These are phyloP conservation scores for Lentinula sp. DNA, from an alignment of 768 basidiomycete species.

Conservation along the genomic window DNA sequence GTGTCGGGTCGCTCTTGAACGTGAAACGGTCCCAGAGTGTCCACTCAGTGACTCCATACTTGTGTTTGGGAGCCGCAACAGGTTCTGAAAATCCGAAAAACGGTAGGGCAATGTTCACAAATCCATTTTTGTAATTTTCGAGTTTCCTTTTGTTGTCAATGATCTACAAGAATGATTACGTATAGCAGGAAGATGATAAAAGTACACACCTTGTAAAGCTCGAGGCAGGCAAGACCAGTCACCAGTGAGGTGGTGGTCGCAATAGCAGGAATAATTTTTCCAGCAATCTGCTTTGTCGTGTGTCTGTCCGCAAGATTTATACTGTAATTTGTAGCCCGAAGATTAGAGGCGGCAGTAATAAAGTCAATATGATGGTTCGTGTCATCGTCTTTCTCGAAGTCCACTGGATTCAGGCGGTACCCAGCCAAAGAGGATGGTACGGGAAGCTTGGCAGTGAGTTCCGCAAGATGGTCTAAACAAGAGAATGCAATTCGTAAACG, in stretches of 20 bases:
- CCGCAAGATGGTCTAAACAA: conserved; percentile 47
- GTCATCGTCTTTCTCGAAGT: conserved; percentile 99
- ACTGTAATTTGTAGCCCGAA: conserved; percentile 92
- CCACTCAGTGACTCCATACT: conserved; percentile 88
- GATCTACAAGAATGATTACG: conserved; percentile 42
- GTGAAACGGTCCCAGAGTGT: conserved; percentile 98
- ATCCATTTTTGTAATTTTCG: conserved; percentile 97
- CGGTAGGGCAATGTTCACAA: conserved; percentile 93
- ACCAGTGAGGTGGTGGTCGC: conserved; percentile 97
- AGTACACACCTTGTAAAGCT: conserved; percentile 85
- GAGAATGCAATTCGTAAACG: conserved; percentile 10
- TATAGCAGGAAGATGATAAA: neutral
- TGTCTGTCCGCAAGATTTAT: conserved; percentile 86
- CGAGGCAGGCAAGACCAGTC: conserved; percentile 92
- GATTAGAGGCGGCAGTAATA: conserved; percentile 95
- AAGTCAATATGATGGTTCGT: conserved; percentile 98
- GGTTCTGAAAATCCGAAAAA: conserved; percentile 99
- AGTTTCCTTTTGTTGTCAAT: conserved; percentile 93
- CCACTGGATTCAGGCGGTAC: conserved; percentile 92
- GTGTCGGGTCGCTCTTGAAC: conserved; percentile 83
- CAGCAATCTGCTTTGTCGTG: conserved; percentile 94
- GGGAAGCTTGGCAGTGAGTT: conserved; percentile 67
- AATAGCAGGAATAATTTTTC: conserved; percentile 99
- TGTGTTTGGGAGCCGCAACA: conserved; percentile 81
- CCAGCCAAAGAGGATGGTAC: conserved; percentile 89